These are phyloP conservation scores for Cinnamomum micranthum DNA, from an alignment of 164 flowering plant genomes.

Conservation along the genomic window DNA sequence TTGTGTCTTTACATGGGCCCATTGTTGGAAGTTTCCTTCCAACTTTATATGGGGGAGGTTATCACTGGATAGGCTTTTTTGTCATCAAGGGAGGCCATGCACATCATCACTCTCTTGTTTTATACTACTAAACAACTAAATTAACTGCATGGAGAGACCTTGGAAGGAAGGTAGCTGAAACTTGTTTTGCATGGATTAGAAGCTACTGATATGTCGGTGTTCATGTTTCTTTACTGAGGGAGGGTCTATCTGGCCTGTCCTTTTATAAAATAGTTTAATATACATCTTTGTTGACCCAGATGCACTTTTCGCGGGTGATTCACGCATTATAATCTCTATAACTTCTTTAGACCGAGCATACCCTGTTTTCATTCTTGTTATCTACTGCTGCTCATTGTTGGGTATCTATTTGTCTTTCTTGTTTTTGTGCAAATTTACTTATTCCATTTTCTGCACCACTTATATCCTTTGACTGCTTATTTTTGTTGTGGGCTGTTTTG, in stretches of 20 bases:
- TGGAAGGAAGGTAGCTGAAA: not conserved
- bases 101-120: not conserved
- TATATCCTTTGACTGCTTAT: no score
- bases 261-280: not conserved
- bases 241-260: not conserved
- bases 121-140: not conserved
- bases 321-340: not conserved
- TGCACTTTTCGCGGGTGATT: not conserved
- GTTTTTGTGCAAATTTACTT: not conserved
- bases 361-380: not conserved
- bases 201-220: not conserved
- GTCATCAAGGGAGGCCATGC: not conserved
- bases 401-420: not conserved
- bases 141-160: not conserved
- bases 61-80: not conserved
- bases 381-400: not conserved
- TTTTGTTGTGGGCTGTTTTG: not conserved
- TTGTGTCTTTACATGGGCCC: not conserved
- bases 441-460: no score
- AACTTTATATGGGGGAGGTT: not conserved
- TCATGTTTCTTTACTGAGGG: not conserved
- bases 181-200: not conserved
- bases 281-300: not conserved
- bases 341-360: not conserved
- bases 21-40: not conserved